phyloP scores from a whole-genome alignment of 2,329 filamentous ascomycete genomes.

The Hypoxylon sp. region DNA sequence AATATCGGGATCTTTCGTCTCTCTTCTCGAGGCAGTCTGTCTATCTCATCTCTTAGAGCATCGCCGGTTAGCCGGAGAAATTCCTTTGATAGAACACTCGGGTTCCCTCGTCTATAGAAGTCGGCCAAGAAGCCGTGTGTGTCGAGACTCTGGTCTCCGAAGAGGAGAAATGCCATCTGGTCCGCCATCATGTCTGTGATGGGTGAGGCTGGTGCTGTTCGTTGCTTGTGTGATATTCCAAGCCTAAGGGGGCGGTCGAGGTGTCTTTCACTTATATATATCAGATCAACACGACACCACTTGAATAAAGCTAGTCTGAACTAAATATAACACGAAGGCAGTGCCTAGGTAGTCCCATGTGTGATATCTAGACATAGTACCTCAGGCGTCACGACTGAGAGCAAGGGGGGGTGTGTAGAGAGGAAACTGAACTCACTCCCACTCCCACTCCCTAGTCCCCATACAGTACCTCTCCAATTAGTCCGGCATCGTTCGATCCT shows the following conservation, averaged over 20 bases:
- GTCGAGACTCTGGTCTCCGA: conserved; percentile 79
- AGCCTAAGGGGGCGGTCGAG: conserved; percentile 36
- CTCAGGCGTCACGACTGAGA: conserved; percentile 36
- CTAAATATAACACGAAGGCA: conserved; percentile 47
- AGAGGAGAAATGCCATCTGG: conserved; percentile 70
- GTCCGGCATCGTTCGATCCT: conserved; percentile 56
- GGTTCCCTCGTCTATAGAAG: conserved; percentile 61
- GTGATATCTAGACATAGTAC: conserved; percentile 37
- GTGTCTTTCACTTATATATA: conserved; percentile 52
- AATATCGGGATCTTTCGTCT: conserved; percentile 72
- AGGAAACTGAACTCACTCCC: conserved; percentile 44
- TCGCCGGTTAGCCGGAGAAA: conserved; percentile 72
- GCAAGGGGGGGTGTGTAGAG: conserved; percentile 38
- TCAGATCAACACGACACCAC: conserved; percentile 35
- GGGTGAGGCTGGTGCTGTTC: conserved; percentile 43
- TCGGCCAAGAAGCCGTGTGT: conserved; percentile 73
- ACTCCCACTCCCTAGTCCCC: conserved; percentile 46
- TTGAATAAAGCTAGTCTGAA: conserved; percentile 38
- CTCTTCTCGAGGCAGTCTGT: conserved; percentile 68
- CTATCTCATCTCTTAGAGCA: conserved; percentile 71
- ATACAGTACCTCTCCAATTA: conserved; percentile 47
- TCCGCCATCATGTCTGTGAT: conserved; percentile 57
- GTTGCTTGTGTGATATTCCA: conserved; percentile 39
- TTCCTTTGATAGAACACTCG: conserved; percentile 67
- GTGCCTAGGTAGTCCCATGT: conserved; percentile 42